These are phyloP conservation scores for Neurospora sublineolata DNA, from an alignment of 495 filamentous ascomycete genomes.

Conservation along the genomic window DNA sequence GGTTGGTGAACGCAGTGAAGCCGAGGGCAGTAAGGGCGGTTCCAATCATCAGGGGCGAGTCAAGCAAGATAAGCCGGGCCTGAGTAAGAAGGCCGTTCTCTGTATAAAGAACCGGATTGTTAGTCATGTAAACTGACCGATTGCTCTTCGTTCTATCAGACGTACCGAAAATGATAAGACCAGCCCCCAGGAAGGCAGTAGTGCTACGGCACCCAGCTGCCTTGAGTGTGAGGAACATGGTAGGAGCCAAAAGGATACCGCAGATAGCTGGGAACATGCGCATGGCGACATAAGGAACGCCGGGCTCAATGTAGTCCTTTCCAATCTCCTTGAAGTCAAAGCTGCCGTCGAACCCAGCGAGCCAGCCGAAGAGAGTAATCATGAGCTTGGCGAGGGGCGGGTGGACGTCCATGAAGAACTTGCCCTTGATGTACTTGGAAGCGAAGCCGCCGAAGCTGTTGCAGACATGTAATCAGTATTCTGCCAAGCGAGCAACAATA, in stretches of 20 bases:
- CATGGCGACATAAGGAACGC: constrained; percentile 97
- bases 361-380: constrained; percentile 87
- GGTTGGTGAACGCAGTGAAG: constrained; percentile 90
- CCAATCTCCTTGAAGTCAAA: constrained; percentile 99
- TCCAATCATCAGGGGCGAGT: constrained; percentile 87
- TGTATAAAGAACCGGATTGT: constrained; percentile 21
- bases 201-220: constrained; percentile 78
- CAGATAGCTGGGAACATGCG: constrained; percentile 80
- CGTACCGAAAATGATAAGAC: constrained; percentile 80
- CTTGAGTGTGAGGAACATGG: constrained; percentile 91
- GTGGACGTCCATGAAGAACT: constrained; percentile 99
- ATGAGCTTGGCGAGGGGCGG: constrained; percentile 94
- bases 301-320: constrained; percentile 91
- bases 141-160: constrained; percentile 8
- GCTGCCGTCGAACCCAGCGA: constrained; percentile 86
- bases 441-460: constrained; percentile 92
- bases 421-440: constrained; percentile 95
- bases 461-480: constrained; percentile 10
- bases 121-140: background rate
- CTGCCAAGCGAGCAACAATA: background rate
- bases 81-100: constrained; percentile 94
- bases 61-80: constrained; percentile 87
- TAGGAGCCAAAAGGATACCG: constrained; percentile 75
- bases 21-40: constrained; percentile 85
- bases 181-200: constrained; percentile 70